These are phyloP conservation scores for Tritrichomonas musculus DNA, from an alignment of 208 protist genomes.

Conservation along the genomic window DNA sequence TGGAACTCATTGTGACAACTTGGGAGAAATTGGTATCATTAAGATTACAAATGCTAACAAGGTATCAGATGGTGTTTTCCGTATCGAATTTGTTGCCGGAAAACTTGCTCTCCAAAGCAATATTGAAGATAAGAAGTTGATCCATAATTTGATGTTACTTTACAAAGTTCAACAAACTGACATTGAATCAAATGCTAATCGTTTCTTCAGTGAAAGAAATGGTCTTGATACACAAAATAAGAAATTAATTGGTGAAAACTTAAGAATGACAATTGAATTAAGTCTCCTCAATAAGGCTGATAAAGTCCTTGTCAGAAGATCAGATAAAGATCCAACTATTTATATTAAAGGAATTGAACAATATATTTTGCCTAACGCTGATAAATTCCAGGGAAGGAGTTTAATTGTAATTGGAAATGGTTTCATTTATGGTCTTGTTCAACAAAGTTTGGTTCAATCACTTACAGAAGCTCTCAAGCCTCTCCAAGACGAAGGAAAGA, in stretches of 20 bases:
- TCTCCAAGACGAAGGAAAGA: not conserved
- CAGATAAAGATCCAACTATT: not conserved
- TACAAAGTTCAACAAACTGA: not conserved
- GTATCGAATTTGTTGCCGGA: slow-evolving; percentile 1
- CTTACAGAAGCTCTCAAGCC: not conserved
- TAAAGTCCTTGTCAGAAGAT: not conserved
- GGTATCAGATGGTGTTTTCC: slow-evolving; percentile 29
- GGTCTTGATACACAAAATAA: not conserved
- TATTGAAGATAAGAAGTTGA: not conserved
- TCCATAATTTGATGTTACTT: not conserved
- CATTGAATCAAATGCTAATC: not conserved
- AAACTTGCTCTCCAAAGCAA: not conserved
- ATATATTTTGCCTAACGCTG: no score
- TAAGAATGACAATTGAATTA: not conserved
- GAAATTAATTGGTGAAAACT: not conserved
- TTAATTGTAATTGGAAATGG: not conserved
- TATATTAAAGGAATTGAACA: not conserved
- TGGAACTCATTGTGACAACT: not conserved
- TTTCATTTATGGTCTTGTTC: not conserved
- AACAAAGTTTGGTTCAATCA: not conserved
- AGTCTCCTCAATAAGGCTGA: not conserved
- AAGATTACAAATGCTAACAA: not conserved
- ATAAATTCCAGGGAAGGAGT: not conserved
- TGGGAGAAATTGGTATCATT: slow-evolving; percentile 5
- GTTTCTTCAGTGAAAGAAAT: not conserved